Evolutionary conservation across 176 grass and related monocot species (phyloP).

Genomic region (Oryza glumipatula): DNA sequence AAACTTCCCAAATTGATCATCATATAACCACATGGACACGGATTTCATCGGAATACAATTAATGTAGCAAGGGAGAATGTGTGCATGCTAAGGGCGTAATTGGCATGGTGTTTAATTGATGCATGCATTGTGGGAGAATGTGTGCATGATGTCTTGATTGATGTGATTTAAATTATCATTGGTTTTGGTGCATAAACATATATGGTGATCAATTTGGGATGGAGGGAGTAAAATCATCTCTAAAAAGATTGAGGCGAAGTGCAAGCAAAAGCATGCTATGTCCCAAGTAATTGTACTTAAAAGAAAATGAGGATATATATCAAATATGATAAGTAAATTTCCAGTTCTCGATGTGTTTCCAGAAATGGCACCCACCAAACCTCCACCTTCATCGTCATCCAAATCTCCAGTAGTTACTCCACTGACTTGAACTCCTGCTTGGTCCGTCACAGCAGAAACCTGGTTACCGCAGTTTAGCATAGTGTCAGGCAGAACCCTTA

Average conservation of each 20-base stretch:
- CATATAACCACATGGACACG: too few species aligned
- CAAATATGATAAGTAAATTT: neutral
- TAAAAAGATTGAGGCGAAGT: neutral
- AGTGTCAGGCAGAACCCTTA: conserved; percentile 20
- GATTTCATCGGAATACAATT: too few species aligned
- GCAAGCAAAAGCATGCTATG: neutral
- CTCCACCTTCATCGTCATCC: conserved; percentile 97
- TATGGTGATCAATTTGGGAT: too few species aligned
- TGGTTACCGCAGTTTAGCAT: conserved; percentile 39
- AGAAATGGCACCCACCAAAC: conserved; percentile 69
- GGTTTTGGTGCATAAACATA: too few species aligned
- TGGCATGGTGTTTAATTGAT: too few species aligned
- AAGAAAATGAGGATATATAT: neutral
- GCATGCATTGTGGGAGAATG: too few species aligned
- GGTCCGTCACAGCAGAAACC: conserved; percentile 97
- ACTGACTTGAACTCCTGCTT: conserved; percentile 68
- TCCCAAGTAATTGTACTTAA: conserved; percentile 17
- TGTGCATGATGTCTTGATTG: too few species aligned
- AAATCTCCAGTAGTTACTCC: conserved; percentile 79
- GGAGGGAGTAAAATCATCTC: neutral
- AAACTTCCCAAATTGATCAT: too few species aligned
- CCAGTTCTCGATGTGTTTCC: neutral
- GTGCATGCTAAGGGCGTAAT: too few species aligned
- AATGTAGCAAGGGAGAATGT: too few species aligned
- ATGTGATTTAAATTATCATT: too few species aligned